Base-by-base conservation (phyloP, 768 basidiomycete genomes). In the Hygrophoropsis aurantiaca region DNA sequence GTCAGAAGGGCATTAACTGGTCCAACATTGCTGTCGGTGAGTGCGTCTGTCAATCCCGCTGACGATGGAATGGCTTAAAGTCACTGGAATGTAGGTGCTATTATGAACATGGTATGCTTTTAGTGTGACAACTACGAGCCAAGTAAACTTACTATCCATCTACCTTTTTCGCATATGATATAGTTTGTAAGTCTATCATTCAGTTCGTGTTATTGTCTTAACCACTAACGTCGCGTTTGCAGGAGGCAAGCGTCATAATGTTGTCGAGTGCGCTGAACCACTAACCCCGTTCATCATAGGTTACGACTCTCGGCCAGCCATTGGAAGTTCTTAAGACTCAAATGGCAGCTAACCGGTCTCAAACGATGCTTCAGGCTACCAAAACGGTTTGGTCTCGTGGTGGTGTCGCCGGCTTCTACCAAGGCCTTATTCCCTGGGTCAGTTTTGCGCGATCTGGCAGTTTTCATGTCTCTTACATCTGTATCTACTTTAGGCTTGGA, bases 381-480 rank as follows among this genome's bases (percentile, higher is more conserved):
- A 75, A 79, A 53, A 82, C 85, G 5, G 91, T 98, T 49, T 95
- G 93, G 92, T 77, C 82, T 58, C 86, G 97, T 52, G 97, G 97
- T 56, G 93, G 97, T 52, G 70, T 86, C 46, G 65, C 71, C 38
- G 97, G 97, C 20, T 93, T 95, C 74, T 99, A 90, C 73, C 97
- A 99, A 69, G 97, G 97, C 55, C 82, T 99, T 51, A 98, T 98
- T 63, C 97, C 97, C 61, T 99, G 97, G 95, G 94, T 93, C 59
- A 51, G 84, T 59, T n/a, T n/a, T n/a, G n/a, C n/a, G 48, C 37
- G 20, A 7, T 33, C 51, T 42, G 45, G 37, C 25, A 15, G 38
- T 43, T 26, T 33, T 40, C 40, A 16, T 18, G 40, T 16, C 5
- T 4, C 13, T 16, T 9, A 53, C 24, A 52, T 35, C 13, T 36